A percentile compares a stretch with the other conserved stretches of the same genome.
These are phyloP conservation scores for Ottelia alismoides DNA, from an alignment of 106 monocot species.

Conservation along the genomic window DNA sequence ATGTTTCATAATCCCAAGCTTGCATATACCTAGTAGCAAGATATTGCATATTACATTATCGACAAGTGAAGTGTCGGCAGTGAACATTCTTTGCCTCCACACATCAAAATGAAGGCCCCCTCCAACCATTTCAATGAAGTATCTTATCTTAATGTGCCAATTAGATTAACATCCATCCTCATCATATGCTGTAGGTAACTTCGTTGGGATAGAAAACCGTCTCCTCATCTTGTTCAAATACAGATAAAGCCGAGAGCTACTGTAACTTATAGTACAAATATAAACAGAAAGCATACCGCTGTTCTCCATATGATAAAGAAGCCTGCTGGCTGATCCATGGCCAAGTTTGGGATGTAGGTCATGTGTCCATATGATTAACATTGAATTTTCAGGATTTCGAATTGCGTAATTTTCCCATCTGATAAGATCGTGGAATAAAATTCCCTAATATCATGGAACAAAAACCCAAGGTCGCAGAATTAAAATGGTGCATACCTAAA, in stretches of 20 bases:
- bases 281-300: conserved; percentile 29
- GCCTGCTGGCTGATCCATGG: conserved; percentile 21
- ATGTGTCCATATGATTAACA: no score
- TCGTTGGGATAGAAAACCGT: conserved; percentile 31
- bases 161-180: conserved; percentile 39
- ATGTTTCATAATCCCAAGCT: conserved; percentile 38
- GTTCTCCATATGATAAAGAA: conserved; percentile 34
- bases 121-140: no score
- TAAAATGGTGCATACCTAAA: no score
- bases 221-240: conserved; percentile 48
- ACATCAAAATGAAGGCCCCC: no score
- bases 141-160: conserved; percentile 36
- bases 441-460: no score
- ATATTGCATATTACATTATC: conserved; percentile 32
- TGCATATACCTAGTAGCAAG: conserved; percentile 50
- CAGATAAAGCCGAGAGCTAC: conserved; percentile 47
- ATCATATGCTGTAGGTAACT: conserved; percentile 60
- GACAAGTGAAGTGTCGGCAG: conserved; percentile 19
- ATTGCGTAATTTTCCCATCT: no score
- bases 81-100: conserved; percentile 38
- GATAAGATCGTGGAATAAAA: no score
- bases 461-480: no score
- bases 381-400: no score
- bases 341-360: no score
- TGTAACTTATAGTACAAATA: conserved; percentile 39